Evolutionary conservation across 805 yeast genomes (phyloP).

Genomic region (Candida ortonii): DNA sequence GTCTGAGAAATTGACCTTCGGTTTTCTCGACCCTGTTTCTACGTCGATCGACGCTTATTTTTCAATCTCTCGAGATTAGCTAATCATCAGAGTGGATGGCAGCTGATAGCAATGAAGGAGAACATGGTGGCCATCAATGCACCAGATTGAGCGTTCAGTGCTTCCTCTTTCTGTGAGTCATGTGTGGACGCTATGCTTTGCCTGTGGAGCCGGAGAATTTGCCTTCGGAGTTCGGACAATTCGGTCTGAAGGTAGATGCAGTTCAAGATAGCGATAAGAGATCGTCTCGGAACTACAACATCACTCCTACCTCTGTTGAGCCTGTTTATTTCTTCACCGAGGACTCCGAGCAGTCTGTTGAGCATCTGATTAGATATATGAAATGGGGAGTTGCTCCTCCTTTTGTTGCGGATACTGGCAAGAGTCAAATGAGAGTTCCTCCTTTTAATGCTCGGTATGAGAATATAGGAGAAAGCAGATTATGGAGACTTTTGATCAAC

Average conservation of each 20-base stretch:
- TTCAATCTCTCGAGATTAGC: too few species aligned
- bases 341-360: constrained; percentile 7
- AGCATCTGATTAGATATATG: constrained; percentile 48
- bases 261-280: constrained; percentile 19
- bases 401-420: constrained; percentile 47
- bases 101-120: background rate
- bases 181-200: constrained; percentile 38
- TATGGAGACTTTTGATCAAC: constrained; percentile 55
- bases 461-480: constrained; percentile 45
- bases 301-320: constrained; percentile 56
- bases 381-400: constrained; percentile 77
- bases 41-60: too few species aligned
- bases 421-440: constrained; percentile 37
- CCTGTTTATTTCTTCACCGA: constrained; percentile 37
- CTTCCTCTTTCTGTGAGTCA: constrained; percentile 7
- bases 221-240: constrained; percentile 36
- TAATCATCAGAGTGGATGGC: too few species aligned
- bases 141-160: background rate
- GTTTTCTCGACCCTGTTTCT: too few species aligned
- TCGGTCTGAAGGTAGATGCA: constrained; percentile 27
- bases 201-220: constrained; percentile 41
- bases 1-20: too few species aligned
- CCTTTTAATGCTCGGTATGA: constrained; percentile 78
- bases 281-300: constrained; percentile 47
- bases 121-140: background rate